Evolutionary conservation across 768 basidiomycete species (phyloP), one percentile per base, ranked within the genome.

Genomic region (Rhodotorula babjevae): DNA sequence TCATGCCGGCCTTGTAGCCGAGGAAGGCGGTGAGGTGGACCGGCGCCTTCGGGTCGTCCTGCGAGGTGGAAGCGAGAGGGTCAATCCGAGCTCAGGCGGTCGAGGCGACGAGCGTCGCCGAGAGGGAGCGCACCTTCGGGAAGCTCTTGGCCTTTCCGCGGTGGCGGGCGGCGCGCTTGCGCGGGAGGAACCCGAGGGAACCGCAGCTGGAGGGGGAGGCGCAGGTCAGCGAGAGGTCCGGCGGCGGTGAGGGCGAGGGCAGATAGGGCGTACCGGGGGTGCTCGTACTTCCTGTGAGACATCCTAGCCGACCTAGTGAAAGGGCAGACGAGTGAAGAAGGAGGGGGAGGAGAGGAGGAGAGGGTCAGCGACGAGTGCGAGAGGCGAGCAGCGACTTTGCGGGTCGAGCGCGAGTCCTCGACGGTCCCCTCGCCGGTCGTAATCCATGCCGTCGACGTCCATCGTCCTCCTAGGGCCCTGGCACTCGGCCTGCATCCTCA

Each of bases 1-100:
- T 97, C 95, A 98, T 98, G 79, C 96, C 96, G 76, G 96, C 96
- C 88, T 99, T 99, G 90, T 97, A 99, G 78, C 95, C 96, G 89
- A 99, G 87, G 82, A 90, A 85, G 77, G 96, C 96, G 80, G 96
- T 99, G 84, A 99, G 87, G 85, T 99, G 96, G 72, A 95, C 93
- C 68, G 92, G 93, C 84, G 96, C 96, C 87, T 93, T 97, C 84
- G 93, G 88, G 86, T 99, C 95, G 88, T 99, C 96, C 95, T 96
- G 77, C 53, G 19, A 44, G 50, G 29, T 40, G 12, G 31, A 2
- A 44, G 10, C n/a, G 53, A 42, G 14, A 44, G 71, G 7, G 62
- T 33, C 36, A 36, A 36, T 36, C 9, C 9, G 36, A 8, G 52
- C 16, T 23, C 55, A 21, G 29, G 87, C 18, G 44, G 14, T 5